Percentiles rank a stretch among this genome's conserved stretches.
phyloP scores from a whole-genome alignment of 2,329 filamentous ascomycete species.

The Ilyonectria mors-panacis region DNA sequence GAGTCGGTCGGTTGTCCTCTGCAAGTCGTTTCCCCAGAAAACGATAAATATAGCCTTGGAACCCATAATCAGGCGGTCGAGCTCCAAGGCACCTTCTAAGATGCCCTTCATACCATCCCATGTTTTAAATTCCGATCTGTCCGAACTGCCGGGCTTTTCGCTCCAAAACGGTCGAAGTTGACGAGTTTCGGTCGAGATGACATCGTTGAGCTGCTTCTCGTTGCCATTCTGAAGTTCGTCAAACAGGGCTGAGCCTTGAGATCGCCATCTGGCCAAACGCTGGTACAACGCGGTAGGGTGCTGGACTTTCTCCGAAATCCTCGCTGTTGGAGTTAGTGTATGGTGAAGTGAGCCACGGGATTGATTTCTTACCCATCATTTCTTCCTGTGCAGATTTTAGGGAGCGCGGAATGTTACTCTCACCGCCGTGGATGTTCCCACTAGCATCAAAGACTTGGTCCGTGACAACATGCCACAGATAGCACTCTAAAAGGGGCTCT shows the following conservation, averaged over 20 bases:
- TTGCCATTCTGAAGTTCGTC: not conserved
- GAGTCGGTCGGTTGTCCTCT: accelerated
- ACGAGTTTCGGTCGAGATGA: not conserved
- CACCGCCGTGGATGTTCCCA: accelerated
- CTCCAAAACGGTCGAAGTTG: not conserved
- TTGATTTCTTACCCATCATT: constrained; percentile 13
- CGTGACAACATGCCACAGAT: constrained; percentile 13
- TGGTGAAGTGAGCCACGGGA: not conserved
- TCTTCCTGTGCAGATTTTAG: accelerated
- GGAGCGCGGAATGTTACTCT: accelerated
- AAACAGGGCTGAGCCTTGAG: constrained; percentile 14
- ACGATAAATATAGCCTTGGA: constrained; percentile 27
- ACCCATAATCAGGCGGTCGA: constrained; percentile 29
- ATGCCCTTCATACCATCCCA: not conserved
- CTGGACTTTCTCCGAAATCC: accelerated
- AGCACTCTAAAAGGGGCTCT: not conserved
- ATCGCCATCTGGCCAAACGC: constrained; percentile 19
- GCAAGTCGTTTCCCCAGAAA: not conserved
- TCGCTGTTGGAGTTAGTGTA: not conserved
- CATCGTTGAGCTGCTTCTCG: accelerated
- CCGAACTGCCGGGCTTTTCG: accelerated
- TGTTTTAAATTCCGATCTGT: not conserved
- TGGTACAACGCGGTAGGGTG: not conserved
- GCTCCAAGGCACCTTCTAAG: constrained; percentile 1
- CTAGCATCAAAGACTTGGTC: not conserved